Percentiles rank a stretch among this genome's conserved stretches.
These are phyloP conservation scores for Penicillium coffeae DNA, from an alignment of 495 filamentous ascomycete species.

Conservation along the genomic window DNA sequence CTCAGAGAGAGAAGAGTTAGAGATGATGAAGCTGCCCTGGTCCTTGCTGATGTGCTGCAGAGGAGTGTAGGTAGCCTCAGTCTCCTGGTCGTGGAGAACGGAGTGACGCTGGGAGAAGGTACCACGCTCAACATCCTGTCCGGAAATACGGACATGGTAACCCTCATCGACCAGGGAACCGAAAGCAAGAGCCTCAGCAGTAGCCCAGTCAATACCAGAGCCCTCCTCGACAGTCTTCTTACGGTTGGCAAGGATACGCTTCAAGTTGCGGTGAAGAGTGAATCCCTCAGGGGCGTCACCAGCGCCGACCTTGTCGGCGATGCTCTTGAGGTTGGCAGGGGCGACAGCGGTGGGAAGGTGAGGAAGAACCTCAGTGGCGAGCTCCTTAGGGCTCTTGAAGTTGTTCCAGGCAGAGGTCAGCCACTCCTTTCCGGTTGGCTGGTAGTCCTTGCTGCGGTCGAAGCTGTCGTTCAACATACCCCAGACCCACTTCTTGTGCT, in stretches of 20 bases:
- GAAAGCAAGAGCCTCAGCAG: constrained; percentile 93
- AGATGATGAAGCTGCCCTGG: constrained; percentile 92
- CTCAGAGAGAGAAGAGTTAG: constrained; percentile 95
- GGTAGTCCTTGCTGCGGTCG: constrained; percentile 93
- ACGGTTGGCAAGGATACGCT: constrained; percentile 87
- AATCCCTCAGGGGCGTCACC: constrained; percentile 75
- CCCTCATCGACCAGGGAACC: constrained; percentile 87
- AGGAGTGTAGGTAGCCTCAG: constrained; percentile 86
- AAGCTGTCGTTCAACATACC: constrained; percentile 98
- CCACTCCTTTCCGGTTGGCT: constrained; percentile 96
- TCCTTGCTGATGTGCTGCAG: constrained; percentile 82
- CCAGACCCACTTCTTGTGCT: constrained; percentile 99
- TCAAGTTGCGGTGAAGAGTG: constrained; percentile 85
- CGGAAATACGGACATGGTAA: constrained; percentile 93
- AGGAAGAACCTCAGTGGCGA: constrained; percentile 89
- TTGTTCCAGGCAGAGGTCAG: constrained; percentile 97
- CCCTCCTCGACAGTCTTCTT: constrained; percentile 92
- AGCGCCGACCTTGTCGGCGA: constrained; percentile 70
- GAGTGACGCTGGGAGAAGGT: constrained; percentile 98
- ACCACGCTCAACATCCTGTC: constrained; percentile 98
- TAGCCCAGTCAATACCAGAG: constrained; percentile 95
- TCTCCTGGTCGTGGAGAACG: constrained; percentile 96
- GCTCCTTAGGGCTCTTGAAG: constrained; percentile 97
- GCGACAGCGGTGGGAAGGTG: constrained; percentile 85
- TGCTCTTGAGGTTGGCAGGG: constrained; percentile 64